Evolutionary conservation across 768 basidiomycete genomes (phyloP).

Genomic region (Mrakia gelida): DNA sequence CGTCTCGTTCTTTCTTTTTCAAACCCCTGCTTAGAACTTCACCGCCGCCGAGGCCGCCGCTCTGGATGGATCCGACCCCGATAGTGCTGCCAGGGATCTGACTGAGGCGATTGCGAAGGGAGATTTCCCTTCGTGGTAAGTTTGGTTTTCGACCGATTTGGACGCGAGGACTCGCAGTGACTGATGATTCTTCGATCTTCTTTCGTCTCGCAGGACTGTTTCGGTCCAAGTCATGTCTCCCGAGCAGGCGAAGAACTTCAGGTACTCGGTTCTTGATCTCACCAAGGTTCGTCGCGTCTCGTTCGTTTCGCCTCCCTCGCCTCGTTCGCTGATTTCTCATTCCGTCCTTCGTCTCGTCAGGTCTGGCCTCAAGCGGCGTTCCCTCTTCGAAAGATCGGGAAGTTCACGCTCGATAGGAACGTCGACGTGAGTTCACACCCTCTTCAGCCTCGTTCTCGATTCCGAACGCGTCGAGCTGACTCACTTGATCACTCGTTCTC

Average conservation of each 20-base stretch:
- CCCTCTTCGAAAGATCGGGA: slow-evolving; percentile 47
- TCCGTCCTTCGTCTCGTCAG: too few relatives aligned
- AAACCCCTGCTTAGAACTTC: slow-evolving; percentile 66
- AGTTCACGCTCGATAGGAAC: slow-evolving; percentile 48
- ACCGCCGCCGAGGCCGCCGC: slow-evolving; percentile 61
- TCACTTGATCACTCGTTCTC: too few relatives aligned
- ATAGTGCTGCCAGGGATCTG: slow-evolving; percentile 47
- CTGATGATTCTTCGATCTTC: slow-evolving; percentile 7
- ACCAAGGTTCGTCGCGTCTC: too few relatives aligned
- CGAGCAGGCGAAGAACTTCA: slow-evolving; percentile 80
- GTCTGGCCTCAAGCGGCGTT: slow-evolving; percentile 47
- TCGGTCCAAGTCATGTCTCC: slow-evolving; percentile 83
- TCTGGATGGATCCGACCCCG: slow-evolving; percentile 59
- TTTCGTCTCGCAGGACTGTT: slow-evolving; percentile 27
- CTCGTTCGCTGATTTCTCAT: too few relatives aligned
- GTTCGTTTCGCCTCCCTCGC: too few relatives aligned
- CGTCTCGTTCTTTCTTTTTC: too few relatives aligned
- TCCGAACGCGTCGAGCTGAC: too few relatives aligned
- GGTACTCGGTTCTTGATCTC: slow-evolving; percentile 78
- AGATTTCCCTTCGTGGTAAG: slow-evolving; percentile 46
- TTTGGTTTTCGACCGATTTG: too few relatives aligned
- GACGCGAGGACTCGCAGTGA: too few relatives aligned
- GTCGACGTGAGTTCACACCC: too few relatives aligned
- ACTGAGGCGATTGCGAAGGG: slow-evolving; percentile 48
- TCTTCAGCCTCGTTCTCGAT: too few relatives aligned